A percentile compares a stretch with the other conserved stretches of the same genome.
Conservation (phyloP, 768 basidiomycete species). For the Collybiopsis confluens region DNA sequence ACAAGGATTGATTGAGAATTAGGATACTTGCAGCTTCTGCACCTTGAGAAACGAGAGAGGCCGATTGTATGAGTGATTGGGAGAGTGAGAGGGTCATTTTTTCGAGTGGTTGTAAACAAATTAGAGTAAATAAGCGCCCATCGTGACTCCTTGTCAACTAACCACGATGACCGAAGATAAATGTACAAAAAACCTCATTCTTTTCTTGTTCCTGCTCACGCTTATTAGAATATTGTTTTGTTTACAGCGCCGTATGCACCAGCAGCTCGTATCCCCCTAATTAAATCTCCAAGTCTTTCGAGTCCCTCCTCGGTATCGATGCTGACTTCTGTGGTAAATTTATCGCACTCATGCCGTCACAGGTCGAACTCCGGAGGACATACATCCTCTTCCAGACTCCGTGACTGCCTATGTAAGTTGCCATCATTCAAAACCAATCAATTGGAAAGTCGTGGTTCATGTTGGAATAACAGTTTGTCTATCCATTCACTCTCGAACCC, state of each 20-base stretch:
- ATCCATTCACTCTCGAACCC: conserved; percentile 90
- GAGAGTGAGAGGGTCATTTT: not conserved
- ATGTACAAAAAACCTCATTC: too few species aligned
- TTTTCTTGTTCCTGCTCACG: too few species aligned
- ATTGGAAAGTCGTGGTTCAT: too few species aligned
- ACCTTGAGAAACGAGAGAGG: conserved; percentile 65
- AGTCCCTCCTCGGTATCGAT: conserved; percentile 81
- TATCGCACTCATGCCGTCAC: not conserved
- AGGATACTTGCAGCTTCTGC: conserved; percentile 78
- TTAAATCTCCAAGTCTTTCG: conserved; percentile 90
- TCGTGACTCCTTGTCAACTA: not conserved
- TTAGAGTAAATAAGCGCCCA: not conserved
- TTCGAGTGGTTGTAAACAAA: not conserved
- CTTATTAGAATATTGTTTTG: not conserved
- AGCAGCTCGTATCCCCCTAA: conserved; percentile 74
- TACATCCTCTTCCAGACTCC: conserved; percentile 91
- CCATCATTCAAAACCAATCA: not conserved
- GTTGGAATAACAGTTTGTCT: conserved; percentile 78
- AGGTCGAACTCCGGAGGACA: conserved; percentile 90
- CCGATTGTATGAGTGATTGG: conserved; percentile 18
- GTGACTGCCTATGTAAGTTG: conserved; percentile 79
- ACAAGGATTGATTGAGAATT: too few species aligned
- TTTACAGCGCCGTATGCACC: conserved; percentile 69
- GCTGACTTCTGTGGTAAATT: too few species aligned
- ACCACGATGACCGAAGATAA: conserved; percentile 1